A percentile compares a stretch with the other conserved stretches of the same genome.
Conservation (phyloP, 202 grass and related monocot species). For the Zizania palustris region DNA sequence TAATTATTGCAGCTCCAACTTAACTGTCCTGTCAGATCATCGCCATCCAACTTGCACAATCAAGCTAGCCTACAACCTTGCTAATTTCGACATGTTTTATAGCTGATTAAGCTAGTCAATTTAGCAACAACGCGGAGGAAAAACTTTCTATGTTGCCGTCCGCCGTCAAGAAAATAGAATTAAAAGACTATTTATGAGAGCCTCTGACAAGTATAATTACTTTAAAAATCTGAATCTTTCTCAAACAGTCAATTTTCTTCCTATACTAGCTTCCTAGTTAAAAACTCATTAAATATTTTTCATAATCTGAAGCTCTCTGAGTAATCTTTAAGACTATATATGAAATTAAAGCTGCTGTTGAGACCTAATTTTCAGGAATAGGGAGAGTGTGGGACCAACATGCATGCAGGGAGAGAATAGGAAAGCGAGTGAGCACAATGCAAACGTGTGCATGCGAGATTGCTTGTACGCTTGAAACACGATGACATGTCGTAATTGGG, state of each 20-base stretch:
- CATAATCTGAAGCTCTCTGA: too few relatives aligned
- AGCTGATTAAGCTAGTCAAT: neutral
- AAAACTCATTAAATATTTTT: too few relatives aligned
- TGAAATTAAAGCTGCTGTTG: neutral
- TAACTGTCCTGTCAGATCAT: conserved; percentile 35
- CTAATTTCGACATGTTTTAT: conserved; percentile 33
- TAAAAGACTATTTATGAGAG: too few relatives aligned
- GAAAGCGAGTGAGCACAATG: neutral
- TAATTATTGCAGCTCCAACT: conserved; percentile 21
- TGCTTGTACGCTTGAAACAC: conserved; percentile 26
- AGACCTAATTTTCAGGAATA: neutral
- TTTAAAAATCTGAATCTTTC: too few relatives aligned
- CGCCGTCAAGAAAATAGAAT: conserved; percentile 13
- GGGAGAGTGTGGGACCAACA: neutral
- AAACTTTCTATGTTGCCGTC: neutral
- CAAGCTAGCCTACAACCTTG: conserved; percentile 15
- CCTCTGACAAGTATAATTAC: too few relatives aligned
- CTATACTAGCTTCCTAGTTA: too few relatives aligned
- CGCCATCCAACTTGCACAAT: conserved; percentile 25
- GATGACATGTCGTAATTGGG: neutral
- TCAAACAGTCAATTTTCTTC: too few relatives aligned
- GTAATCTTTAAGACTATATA: too few relatives aligned
- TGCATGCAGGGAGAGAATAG: neutral
- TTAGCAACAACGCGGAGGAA: neutral
- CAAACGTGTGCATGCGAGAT: conserved; percentile 31